Evolutionary conservation across 305 asterid genomes (phyloP).

Genomic region (Salvia sclarea): DNA sequence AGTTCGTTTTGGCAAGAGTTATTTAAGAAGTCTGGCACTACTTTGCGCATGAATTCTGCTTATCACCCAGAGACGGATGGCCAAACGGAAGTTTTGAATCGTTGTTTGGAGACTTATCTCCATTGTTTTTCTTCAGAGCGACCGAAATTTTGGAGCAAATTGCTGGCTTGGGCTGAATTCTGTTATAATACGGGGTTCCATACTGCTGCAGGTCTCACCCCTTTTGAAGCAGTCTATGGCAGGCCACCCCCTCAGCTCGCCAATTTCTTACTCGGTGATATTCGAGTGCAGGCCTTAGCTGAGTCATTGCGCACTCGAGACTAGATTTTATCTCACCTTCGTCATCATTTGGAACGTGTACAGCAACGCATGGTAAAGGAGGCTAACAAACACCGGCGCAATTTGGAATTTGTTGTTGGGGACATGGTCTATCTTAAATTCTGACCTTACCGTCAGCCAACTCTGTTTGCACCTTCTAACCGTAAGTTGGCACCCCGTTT

Average conservation of each 20-base stretch:
- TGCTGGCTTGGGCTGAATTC: no score
- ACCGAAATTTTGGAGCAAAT: no score
- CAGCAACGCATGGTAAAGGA: background rate
- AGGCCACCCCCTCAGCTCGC: background rate
- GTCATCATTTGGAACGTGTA: background rate
- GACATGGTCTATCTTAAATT: background rate
- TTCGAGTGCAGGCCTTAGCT: background rate
- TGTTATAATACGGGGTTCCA: no score
- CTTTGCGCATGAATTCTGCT: no score
- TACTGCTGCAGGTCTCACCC: no score
- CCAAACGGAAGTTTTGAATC: no score
- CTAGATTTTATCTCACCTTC: background rate
- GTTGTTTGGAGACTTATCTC: no score
- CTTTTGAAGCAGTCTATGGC: no score
- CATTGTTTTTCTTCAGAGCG: no score
- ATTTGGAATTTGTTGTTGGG: background rate
- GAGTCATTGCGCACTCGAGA: background rate
- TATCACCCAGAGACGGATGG: no score
- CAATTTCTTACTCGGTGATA: background rate
- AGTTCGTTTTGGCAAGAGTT: no score
- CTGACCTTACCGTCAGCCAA: background rate
- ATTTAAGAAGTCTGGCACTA: no score
- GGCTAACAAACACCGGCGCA: background rate
- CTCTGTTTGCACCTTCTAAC: background rate
- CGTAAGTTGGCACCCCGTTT: background rate